Evolutionary conservation across 805 yeast genomes (phyloP), one percentile per base, ranked within the genome.

Genomic region (Metschnikowia bowlesiae): DNA sequence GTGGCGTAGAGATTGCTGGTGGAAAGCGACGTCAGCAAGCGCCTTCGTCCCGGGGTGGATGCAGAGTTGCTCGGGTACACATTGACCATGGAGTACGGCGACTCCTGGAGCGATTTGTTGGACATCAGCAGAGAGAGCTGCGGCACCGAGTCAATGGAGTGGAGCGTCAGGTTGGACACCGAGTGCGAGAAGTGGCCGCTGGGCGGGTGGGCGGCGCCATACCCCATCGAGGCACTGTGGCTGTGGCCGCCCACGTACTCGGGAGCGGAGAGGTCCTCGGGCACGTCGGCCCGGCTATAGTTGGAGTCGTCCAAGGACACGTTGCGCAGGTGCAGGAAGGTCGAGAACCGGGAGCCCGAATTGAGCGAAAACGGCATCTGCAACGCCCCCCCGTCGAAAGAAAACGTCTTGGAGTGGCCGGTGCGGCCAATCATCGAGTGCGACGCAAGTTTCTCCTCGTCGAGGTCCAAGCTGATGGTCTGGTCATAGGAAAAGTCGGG

Each of bases 21-120:
- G 38, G 69, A 58, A 41, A 73, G 55, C 50, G 74, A 65, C 39
- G 68, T 56, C 53, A 73, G 62, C 60, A 68, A 65, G 43, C 65
- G 67, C 50, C 76, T 59, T 26, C 69, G 60, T 18, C 71, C 58
- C 1, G 78, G 76, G 7, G 76, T 73, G 35, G 69, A 59, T 36
- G 59, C 51, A 10, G 44, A 18, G n/a, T 50, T 46, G 6, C 30
- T 46, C 9, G 46, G 46, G 37, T 34, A n/a, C 16, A 44, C 39
- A n/a, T 46, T 48, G 34, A 49, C 47, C 42, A 37, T 49, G n/a
- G 69, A 62, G 44, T 60, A 56, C 4, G 74, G 71, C 28, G 67
- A 61, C 49, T 67, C 73, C 49, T 62, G 53, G 14, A 68, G 59
- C 48, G 69, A 67, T 43, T 67, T 73, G 56, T 67, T 68, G 37